phyloP scores from a whole-genome alignment of 2,329 filamentous ascomycete species.

The Microdochium nivale region DNA sequence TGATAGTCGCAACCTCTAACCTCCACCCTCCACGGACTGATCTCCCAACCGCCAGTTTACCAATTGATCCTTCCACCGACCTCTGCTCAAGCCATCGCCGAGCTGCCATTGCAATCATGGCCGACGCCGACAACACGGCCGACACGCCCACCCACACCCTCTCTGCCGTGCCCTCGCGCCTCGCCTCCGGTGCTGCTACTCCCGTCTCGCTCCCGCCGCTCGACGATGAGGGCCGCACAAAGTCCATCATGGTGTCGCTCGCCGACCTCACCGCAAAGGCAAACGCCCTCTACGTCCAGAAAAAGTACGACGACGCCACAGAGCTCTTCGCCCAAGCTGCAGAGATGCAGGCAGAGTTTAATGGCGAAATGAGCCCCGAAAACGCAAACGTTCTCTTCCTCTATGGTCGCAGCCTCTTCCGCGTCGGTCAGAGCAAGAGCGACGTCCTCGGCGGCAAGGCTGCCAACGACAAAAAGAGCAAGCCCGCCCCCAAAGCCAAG shows the following conservation, averaged over 20 bases:
- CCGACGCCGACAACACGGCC: conserved; percentile 14
- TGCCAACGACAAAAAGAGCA: conserved; percentile 41
- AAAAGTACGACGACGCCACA: conserved; percentile 77
- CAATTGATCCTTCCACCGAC: neutral
- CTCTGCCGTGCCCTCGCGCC: conserved; percentile 18
- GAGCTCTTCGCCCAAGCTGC: conserved; percentile 85
- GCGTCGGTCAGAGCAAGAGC: conserved; percentile 87
- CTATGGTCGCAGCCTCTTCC: conserved; percentile 90
- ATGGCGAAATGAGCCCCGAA: conserved; percentile 82
- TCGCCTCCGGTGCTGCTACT: conserved; percentile 15
- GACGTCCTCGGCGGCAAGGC: conserved; percentile 86
- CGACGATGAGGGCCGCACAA: conserved; percentile 33
- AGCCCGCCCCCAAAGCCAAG: conserved; percentile 29
- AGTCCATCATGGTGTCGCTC: conserved; percentile 54
- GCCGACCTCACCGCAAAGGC: conserved; percentile 74
- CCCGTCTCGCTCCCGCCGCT: conserved; percentile 22
- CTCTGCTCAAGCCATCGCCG: neutral
- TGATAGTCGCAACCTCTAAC: neutral
- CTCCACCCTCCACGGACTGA: neutral
- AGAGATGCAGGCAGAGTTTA: conserved; percentile 81
- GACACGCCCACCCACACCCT: conserved; percentile 18
- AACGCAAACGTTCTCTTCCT: conserved; percentile 93
- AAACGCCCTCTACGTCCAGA: conserved; percentile 77
- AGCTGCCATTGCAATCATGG: conserved; percentile 15
- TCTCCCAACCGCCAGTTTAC: too few species aligned